Evolutionary conservation across 2,329 filamentous ascomycete species (phyloP).

Genomic region (Exophiala viscosa): DNA sequence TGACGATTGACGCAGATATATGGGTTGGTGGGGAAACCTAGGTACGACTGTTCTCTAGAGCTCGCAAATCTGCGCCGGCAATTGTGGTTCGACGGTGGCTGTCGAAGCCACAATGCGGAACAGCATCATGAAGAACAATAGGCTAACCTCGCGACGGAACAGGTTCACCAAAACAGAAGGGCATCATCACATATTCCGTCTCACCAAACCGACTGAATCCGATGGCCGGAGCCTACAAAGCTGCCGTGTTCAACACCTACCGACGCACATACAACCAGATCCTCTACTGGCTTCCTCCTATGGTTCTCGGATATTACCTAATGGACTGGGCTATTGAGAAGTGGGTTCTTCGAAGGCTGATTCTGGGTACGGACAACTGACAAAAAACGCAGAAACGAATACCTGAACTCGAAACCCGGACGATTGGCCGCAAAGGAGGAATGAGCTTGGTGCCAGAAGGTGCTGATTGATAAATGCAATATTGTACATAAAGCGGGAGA

Average conservation of each 20-base stretch:
- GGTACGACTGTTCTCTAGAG: constrained; percentile 51
- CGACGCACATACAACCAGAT: constrained; percentile 81
- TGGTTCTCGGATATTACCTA: constrained; percentile 72
- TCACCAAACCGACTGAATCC: constrained; percentile 86
- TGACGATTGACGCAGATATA: constrained; percentile 54
- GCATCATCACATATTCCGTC: constrained; percentile 67
- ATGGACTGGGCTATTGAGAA: constrained; percentile 90
- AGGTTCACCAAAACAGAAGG: constrained; percentile 55
- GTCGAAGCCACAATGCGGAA: neutral
- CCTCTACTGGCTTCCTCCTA: constrained; percentile 79
- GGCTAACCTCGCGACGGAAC: constrained; percentile 1
- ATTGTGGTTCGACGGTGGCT: neutral
- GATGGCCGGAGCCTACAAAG: constrained; percentile 70
- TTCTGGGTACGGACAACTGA: constrained; percentile 2
- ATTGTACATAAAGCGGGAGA: constrained; percentile 21
- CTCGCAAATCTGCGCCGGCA: neutral
- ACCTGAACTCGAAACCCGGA: constrained; percentile 50
- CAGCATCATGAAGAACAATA: neutral
- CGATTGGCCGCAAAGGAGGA: constrained; percentile 14
- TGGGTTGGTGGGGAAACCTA: constrained; percentile 71
- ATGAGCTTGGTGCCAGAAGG: neutral
- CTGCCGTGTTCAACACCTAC: constrained; percentile 93
- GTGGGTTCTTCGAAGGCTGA: constrained; percentile 56
- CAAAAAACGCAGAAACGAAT: constrained; percentile 42
- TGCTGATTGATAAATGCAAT: neutral